Base-by-base conservation (phyloP, 345 rosid species). In the Hibiscus trionum region DNA sequence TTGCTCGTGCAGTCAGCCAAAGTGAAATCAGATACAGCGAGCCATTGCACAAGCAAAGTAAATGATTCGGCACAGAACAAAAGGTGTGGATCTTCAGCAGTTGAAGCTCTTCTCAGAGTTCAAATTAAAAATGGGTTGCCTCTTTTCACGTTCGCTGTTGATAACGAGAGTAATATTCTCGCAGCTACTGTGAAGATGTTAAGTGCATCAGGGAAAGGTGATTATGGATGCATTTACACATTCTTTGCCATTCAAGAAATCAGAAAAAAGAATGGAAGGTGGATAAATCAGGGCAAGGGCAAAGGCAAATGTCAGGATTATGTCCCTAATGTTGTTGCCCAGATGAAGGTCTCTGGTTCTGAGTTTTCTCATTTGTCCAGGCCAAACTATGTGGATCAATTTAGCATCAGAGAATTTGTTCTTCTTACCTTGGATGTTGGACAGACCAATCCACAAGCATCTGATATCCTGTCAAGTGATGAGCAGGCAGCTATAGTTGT, bases 401-500 rank as follows among this genome's bases (percentile, higher is more conserved):
- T 73, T 70, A 74, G 80, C 47, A 75, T 80, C 50, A 85, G 86
- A 80, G 97, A 93, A 73, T 87, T 75, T 80, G 93, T 87, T 73
- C 82, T 93, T 61, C 83, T 84, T 29, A 80, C 93, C 42, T 88
- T 88, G 69, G 86, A 86, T 49, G 80, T 84, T 39, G 77, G 69
- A 67, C 84, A 76, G 72, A 78, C 73, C 44, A 86, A 78, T 68
- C 83, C 62, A 10, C 87, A 57, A 70, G 71, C 84, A 49, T 66
- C 84, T 0, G 87, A 89, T 68, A 79, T 75, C 59, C 86, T 83
- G 82, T 89, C 84, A 21, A 82, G 71, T 33, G 80, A 88, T 68
- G 98, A 94, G 88, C 91, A 90, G 75, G 97, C 91, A 69, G 98
- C 98, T 29, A 85, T 91, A 68, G 86, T 91, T 57, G 79, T 88